Evolutionary conservation across 1,284 basidiomycete species (phyloP).

Genomic region (Sanguinoderma infundibulare): DNA sequence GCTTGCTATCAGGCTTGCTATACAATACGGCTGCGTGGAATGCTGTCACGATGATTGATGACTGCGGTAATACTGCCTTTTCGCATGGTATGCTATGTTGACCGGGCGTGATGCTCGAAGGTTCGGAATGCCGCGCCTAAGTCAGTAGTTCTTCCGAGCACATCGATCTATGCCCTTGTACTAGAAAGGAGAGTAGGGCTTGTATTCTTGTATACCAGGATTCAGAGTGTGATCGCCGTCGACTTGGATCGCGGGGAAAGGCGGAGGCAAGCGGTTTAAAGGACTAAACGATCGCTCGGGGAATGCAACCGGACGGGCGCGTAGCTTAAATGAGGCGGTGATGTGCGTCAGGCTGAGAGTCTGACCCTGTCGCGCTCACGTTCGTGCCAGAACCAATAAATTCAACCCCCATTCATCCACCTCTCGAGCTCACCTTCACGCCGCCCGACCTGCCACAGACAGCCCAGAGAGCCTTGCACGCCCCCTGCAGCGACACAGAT

Average conservation of each 20-base stretch:
- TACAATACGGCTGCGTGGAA: slow-evolving; percentile 14
- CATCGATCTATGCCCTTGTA: slow-evolving; percentile 2
- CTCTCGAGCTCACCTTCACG: background rate
- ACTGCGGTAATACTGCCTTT: slow-evolving; percentile 5
- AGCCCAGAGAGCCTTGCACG: slow-evolving; percentile 1
- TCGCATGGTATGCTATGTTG: background rate
- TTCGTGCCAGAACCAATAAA: slow-evolving; percentile 19
- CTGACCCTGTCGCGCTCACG: slow-evolving; percentile 15
- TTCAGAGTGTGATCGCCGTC: background rate
- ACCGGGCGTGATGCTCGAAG: background rate
- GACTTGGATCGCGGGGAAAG: too few species aligned
- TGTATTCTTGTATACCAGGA: background rate
- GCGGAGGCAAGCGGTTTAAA: background rate
- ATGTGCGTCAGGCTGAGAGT: slow-evolving; percentile 11
- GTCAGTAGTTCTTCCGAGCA: slow-evolving; percentile 5
- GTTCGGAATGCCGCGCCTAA: background rate
- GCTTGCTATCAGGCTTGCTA: background rate
- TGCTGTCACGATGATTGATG: background rate
- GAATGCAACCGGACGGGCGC: slow-evolving; percentile 16
- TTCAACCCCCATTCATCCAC: background rate
- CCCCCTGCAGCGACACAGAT: slow-evolving; percentile 18
- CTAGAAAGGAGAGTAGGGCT: slow-evolving; percentile 3
- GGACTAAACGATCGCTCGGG: background rate
- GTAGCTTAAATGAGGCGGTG: slow-evolving; percentile 16
- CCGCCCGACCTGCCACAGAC: slow-evolving; percentile 6